These are phyloP conservation scores for Citrus sinensis DNA, from an alignment of 345 rosid species.

Conservation along the genomic window DVS_A1.0 CM039168.1:14286001-14286500, in stretches of 20 bases:
- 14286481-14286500: constrained; percentile 45
- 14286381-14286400: neutral
- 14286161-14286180: neutral
- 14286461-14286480: constrained; percentile 5
- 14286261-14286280: neutral
- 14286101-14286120: constrained; percentile 64
- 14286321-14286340: constrained; percentile 27
- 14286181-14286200: neutral
- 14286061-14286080: constrained; percentile 21
- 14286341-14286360: constrained; percentile 47
- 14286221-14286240: neutral
- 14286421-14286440: neutral
- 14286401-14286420: neutral
- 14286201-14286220: neutral
- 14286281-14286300: constrained; percentile 47
- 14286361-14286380: constrained; percentile 12
- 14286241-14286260: neutral
- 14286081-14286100: constrained; percentile 86
- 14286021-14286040: neutral
- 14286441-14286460: neutral
- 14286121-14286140: constrained; percentile 46
- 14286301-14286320: constrained; percentile 30
- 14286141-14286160: neutral
- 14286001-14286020: neutral
- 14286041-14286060: neutral